Evolutionary conservation across 495 filamentous ascomycete species (phyloP).

Genomic region (Aspergillus campestris): DNA sequence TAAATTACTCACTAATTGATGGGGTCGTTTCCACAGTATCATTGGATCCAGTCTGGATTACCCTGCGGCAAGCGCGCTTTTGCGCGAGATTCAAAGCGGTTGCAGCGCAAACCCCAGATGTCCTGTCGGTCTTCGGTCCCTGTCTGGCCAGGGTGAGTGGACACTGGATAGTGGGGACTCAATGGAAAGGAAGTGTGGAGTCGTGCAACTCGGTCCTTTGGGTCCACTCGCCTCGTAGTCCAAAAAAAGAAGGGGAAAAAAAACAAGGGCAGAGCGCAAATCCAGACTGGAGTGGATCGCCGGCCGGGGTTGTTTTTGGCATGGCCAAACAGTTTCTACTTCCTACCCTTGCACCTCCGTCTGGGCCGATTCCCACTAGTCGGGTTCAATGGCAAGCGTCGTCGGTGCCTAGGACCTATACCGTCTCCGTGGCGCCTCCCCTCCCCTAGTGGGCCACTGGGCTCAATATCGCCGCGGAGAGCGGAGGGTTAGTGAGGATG

Average conservation of each 20-base stretch:
- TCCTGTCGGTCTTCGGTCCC: not conserved
- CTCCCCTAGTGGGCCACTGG: too few species aligned
- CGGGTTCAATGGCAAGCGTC: not conserved
- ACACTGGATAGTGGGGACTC: too few species aligned
- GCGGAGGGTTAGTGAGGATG: too few species aligned
- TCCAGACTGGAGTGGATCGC: conserved; percentile 13
- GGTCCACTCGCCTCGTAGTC: not conserved
- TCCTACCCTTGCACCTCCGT: conserved; percentile 1
- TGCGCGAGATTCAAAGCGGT: conserved; percentile 28
- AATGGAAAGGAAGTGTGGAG: conserved; percentile 12
- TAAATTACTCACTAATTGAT: conserved; percentile 2
- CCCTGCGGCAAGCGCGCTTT: conserved; percentile 39
- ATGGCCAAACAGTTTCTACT: conserved; percentile 1
- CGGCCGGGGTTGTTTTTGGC: not conserved
- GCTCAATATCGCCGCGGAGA: too few species aligned
- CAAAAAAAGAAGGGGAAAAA: conserved; percentile 1
- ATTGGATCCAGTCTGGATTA: too few species aligned
- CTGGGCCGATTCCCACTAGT: conserved; percentile 2
- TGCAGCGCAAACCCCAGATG: conserved; percentile 33
- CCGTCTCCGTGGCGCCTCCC: too few species aligned
- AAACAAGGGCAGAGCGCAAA: not conserved
- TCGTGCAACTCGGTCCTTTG: conserved; percentile 12
- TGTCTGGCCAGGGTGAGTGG: conserved; percentile 2
- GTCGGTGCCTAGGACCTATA: conserved; percentile 4
- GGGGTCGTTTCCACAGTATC: too few species aligned